phyloP scores from a whole-genome alignment of 2,329 filamentous ascomycete genomes.

The Botryotinia convoluta region DNA sequence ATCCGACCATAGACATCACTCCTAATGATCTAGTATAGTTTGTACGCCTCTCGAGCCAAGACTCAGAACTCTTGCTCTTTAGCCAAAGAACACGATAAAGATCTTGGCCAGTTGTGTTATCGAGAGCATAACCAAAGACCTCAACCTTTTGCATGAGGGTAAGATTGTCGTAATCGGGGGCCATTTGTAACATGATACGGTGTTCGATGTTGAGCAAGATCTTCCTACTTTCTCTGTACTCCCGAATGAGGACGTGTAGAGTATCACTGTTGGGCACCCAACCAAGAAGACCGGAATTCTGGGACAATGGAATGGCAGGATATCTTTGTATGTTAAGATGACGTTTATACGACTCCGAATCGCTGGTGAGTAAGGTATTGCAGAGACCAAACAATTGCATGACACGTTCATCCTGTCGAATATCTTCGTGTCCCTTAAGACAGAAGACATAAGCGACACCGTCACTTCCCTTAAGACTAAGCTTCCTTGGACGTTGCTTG shows the following conservation, averaged over 20 bases:
- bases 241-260: conserved; percentile 90
- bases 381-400: conserved; percentile 99
- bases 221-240: conserved; percentile 95
- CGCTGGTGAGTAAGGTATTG: conserved; percentile 90
- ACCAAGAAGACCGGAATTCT: conserved; percentile 90
- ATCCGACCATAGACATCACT: conserved; percentile 99
- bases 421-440: conserved; percentile 99
- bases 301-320: conserved; percentile 93
- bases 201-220: conserved; percentile 99
- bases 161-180: conserved; percentile 96
- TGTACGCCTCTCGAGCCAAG: conserved; percentile 96
- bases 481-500: conserved; percentile 90
- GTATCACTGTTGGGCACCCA: conserved; percentile 99
- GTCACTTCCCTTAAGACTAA: conserved; percentile 85
- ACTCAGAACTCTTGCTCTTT: conserved; percentile 96
- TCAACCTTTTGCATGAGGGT: conserved; percentile 99
- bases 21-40: conserved; percentile 96
- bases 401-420: conserved; percentile 96
- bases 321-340: conserved; percentile 96
- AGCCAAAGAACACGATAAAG: conserved; percentile 97
- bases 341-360: conserved; percentile 94
- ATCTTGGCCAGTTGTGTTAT: conserved; percentile 98
- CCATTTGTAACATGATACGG: conserved; percentile 99
- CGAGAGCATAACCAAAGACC: conserved; percentile 97
- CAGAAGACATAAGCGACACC: conserved; percentile 83